phyloP scores from a whole-genome alignment of 148 eudicot species.

The Beta vulgaris region DNA sequence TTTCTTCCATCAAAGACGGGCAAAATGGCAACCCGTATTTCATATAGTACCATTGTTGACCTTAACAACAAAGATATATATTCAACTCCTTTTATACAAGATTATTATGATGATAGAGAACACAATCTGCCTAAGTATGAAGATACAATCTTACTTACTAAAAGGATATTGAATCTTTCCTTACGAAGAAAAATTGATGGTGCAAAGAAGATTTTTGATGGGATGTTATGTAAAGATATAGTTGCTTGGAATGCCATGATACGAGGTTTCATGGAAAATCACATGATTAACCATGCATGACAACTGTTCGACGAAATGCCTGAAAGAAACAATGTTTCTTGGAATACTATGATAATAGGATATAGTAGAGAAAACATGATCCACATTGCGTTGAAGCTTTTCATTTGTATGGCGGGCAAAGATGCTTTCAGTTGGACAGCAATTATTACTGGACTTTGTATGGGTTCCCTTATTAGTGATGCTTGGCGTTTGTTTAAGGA shows the following conservation, averaged over 20 bases:
- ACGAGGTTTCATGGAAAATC: slow-evolving; percentile 23
- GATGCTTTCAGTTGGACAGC: slow-evolving; percentile 30
- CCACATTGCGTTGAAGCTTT: slow-evolving; percentile 32
- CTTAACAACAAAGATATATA: neutral
- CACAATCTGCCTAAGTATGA: neutral
- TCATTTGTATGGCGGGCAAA: slow-evolving; percentile 26
- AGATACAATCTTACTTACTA: slow-evolving; percentile 22
- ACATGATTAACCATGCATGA: slow-evolving; percentile 23
- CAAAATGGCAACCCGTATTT: neutral
- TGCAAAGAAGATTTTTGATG: slow-evolving; percentile 29
- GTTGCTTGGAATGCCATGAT: slow-evolving; percentile 42
- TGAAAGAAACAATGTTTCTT: slow-evolving; percentile 24
- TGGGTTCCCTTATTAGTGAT: slow-evolving; percentile 25
- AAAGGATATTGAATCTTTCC: slow-evolving; percentile 23
- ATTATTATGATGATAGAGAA: slow-evolving; percentile 3
- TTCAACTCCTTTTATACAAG: neutral
- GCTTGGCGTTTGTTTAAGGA: slow-evolving; percentile 32
- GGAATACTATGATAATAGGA: slow-evolving; percentile 34
- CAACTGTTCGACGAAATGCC: slow-evolving; percentile 39
- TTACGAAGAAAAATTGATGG: slow-evolving; percentile 22
- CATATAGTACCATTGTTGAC: neutral
- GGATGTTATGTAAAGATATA: slow-evolving; percentile 18
- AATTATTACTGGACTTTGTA: slow-evolving; percentile 26
- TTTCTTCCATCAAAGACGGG: neutral
- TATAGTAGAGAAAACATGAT: slow-evolving; percentile 26